Conservation (phyloP, 805 yeast species). For the Kockiozyma suomiensis region DNA sequence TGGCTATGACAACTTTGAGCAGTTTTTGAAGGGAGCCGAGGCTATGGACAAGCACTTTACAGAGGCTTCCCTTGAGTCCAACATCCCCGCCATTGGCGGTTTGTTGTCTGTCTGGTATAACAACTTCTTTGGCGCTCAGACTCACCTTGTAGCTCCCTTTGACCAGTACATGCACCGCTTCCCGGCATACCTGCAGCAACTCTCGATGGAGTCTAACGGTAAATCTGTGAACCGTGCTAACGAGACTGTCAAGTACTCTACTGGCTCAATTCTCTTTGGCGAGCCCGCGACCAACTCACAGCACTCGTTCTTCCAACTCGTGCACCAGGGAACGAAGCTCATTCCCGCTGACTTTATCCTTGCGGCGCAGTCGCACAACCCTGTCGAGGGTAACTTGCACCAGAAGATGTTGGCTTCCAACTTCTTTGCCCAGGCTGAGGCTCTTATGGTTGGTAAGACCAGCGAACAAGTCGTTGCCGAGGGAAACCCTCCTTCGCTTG, state of each 20-base stretch:
- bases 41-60: slow-evolving; percentile 91
- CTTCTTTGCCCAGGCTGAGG: slow-evolving; percentile 98
- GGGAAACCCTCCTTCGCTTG: slow-evolving; percentile 80
- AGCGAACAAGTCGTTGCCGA: slow-evolving; percentile 71
- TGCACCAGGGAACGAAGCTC: slow-evolving; percentile 97
- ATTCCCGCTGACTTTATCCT: slow-evolving; percentile 96
- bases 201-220: slow-evolving; percentile 99
- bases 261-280: slow-evolving; percentile 94
- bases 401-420: slow-evolving; percentile 99
- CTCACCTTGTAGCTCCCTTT: slow-evolving; percentile 97
- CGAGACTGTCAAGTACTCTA: slow-evolving; percentile 88
- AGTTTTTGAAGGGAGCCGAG: slow-evolving; percentile 95
- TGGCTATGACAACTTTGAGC: slow-evolving; percentile 92
- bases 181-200: slow-evolving; percentile 99
- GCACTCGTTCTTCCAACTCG: slow-evolving; percentile 99
- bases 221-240: slow-evolving; percentile 94
- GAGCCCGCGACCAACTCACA: slow-evolving; percentile 99
- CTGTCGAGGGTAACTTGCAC: slow-evolving; percentile 89
- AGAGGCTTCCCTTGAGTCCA: slow-evolving; percentile 80
- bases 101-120: slow-evolving; percentile 96
- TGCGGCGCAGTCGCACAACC: slow-evolving; percentile 98
- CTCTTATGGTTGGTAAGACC: slow-evolving; percentile 93
- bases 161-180: slow-evolving; percentile 98
- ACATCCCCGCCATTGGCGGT: slow-evolving; percentile 94
- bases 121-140: slow-evolving; percentile 97